Conservation (phyloP, 257 asterid genomes). For the Ilex aquifolium region DNA sequence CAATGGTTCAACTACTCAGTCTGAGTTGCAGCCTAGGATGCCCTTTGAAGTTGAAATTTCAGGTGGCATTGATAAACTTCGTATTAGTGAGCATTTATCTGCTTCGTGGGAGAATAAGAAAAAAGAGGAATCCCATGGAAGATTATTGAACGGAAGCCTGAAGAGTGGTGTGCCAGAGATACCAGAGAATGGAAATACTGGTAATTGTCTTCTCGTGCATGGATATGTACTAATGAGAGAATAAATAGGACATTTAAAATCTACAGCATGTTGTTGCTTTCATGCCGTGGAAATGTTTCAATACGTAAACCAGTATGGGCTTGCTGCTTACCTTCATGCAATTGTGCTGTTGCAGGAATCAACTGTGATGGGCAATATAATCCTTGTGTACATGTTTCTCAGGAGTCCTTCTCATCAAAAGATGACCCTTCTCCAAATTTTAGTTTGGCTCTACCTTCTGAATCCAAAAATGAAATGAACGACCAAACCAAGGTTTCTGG, state of each 20-base stretch:
- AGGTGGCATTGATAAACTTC: constrained; percentile 38
- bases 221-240: background rate
- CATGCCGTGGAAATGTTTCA: background rate
- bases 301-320: background rate
- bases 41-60: constrained; percentile 43
- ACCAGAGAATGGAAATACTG: constrained; percentile 49
- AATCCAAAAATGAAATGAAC: constrained; percentile 41
- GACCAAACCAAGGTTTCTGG: constrained; percentile 30
- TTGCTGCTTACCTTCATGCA: background rate
- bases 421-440: constrained; percentile 40
- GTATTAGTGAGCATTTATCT: constrained; percentile 37
- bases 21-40: constrained; percentile 42
- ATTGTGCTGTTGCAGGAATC: constrained; percentile 43
- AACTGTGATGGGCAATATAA: constrained; percentile 37
- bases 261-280: background rate
- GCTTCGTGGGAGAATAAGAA: constrained; percentile 36
- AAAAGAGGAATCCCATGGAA: constrained; percentile 44
- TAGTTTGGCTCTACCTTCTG: constrained; percentile 26
- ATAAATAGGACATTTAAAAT: too few relatives aligned
- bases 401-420: constrained; percentile 24
- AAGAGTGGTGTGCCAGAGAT: constrained; percentile 39
- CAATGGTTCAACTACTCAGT: constrained; percentile 40
- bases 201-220: constrained; percentile 26
- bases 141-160: constrained; percentile 40
- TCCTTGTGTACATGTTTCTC: constrained; percentile 32